Percentiles rank a stretch among this genome's conserved stretches.
phyloP scores from a whole-genome alignment of 768 basidiomycete species.

The Pluteus cervinus region DNA sequence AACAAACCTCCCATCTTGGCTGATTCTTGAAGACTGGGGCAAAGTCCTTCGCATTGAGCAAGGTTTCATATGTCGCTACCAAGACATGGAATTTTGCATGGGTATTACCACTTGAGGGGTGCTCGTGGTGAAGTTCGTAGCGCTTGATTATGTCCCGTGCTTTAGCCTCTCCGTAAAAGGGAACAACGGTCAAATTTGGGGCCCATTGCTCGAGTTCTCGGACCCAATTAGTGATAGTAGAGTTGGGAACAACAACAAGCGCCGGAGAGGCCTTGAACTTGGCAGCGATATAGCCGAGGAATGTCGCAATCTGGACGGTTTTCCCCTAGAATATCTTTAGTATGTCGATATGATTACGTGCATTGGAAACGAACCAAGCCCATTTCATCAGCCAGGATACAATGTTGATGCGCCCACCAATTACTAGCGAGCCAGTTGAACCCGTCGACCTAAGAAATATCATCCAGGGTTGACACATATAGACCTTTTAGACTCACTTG shows the following conservation, averaged over 20 bases:
- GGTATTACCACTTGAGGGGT: slow-evolving; percentile 31
- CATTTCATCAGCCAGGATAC: slow-evolving; percentile 98
- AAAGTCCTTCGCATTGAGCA: slow-evolving; percentile 67
- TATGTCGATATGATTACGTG: background rate
- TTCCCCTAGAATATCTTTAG: slow-evolving; percentile 51
- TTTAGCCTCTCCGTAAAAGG: slow-evolving; percentile 78
- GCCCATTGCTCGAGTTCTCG: slow-evolving; percentile 90
- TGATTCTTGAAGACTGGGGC: slow-evolving; percentile 68
- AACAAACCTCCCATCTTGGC: slow-evolving; percentile 78
- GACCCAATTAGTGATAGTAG: slow-evolving; percentile 93
- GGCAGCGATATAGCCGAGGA: slow-evolving; percentile 61
- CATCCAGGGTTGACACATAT: slow-evolving; percentile 6
- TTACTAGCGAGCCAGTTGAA: slow-evolving; percentile 84
- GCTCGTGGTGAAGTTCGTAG: slow-evolving; percentile 72
- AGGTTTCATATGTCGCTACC: slow-evolving; percentile 88
- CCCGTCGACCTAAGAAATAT: slow-evolving; percentile 53
- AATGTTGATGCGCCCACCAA: slow-evolving; percentile 82
- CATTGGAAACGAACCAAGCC: slow-evolving; percentile 52
- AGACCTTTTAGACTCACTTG: slow-evolving; percentile 43
- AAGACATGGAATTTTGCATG: slow-evolving; percentile 81
- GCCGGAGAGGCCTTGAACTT: slow-evolving; percentile 65
- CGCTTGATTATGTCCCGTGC: slow-evolving; percentile 74
- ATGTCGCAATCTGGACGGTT: slow-evolving; percentile 88
- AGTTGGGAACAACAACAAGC: slow-evolving; percentile 93
- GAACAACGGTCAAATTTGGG: slow-evolving; percentile 68